Percentiles rank a stretch among this genome's conserved stretches.
These are phyloP conservation scores for Penicillium daleae DNA, from an alignment of 495 filamentous ascomycete genomes.

Conservation along the genomic window DNA sequence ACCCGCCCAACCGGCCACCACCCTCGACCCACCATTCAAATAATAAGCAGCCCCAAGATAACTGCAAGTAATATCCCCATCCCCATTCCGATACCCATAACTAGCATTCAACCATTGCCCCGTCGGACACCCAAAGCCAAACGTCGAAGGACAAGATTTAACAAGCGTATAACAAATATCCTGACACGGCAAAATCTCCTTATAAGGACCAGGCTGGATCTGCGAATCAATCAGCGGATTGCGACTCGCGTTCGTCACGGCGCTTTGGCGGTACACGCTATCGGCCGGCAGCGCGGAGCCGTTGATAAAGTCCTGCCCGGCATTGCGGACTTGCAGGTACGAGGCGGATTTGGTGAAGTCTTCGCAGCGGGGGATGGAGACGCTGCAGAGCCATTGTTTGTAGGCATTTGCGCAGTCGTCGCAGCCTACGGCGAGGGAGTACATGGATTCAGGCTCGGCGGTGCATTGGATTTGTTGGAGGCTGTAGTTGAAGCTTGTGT, in stretches of 20 bases:
- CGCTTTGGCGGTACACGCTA: constrained; percentile 33
- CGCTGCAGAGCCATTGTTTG: constrained; percentile 91
- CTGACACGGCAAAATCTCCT: constrained; percentile 85
- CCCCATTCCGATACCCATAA: constrained; percentile 59
- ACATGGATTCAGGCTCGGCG: constrained; percentile 67
- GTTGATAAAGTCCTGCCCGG: constrained; percentile 70
- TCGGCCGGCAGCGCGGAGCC: constrained; percentile 52
- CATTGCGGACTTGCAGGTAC: constrained; percentile 70
- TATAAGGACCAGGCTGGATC: constrained; percentile 86
- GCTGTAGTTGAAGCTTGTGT: constrained; percentile 77
- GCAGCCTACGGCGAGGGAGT: constrained; percentile 80
- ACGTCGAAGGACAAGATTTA: constrained; percentile 75
- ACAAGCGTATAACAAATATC: constrained; percentile 84
- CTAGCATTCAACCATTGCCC: constrained; percentile 60
- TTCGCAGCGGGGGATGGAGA: constrained; percentile 87
- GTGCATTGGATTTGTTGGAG: constrained; percentile 86
- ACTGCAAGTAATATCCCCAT: constrained; percentile 58
- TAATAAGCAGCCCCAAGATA: constrained; percentile 60
- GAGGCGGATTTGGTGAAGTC: constrained; percentile 65
- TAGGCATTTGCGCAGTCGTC: constrained; percentile 77
- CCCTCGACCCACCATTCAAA: constrained; percentile 37
- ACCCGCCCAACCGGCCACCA: constrained; percentile 21
- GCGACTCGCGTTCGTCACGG: constrained; percentile 56
- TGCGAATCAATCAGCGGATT: constrained; percentile 70
- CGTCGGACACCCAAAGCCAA: constrained; percentile 80